Evolutionary conservation across 2,329 filamentous ascomycete species (phyloP).

Genomic region (Monascus ruber): DNA sequence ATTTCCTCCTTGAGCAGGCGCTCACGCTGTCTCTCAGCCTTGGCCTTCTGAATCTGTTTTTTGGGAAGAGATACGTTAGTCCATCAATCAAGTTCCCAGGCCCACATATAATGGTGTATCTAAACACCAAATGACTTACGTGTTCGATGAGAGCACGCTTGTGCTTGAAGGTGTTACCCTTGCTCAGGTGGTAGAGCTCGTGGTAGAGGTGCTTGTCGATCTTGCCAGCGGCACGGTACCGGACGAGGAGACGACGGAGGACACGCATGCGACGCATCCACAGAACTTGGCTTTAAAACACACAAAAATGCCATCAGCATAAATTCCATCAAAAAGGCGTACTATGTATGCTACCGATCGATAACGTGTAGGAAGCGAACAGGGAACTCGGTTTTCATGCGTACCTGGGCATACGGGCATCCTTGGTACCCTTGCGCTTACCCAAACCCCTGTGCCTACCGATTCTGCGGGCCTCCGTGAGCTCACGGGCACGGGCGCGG

Average conservation of each 20-base stretch:
- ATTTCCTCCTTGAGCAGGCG: constrained; percentile 96
- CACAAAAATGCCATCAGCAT: constrained; percentile 10
- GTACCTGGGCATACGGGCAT: constrained; percentile 98
- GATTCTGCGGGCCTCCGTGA: constrained; percentile 87
- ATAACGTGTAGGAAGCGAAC: background rate
- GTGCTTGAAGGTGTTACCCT: constrained; percentile 99
- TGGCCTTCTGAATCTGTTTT: constrained; percentile 93
- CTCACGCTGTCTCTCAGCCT: constrained; percentile 98
- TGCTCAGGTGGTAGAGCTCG: constrained; percentile 99
- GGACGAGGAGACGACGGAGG: constrained; percentile 96
- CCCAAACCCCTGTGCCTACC: constrained; percentile 98
- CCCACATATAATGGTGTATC: too few relatives aligned
- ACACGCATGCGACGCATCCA: constrained; percentile 99
- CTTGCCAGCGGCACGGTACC: constrained; percentile 99
- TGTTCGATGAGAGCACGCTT: constrained; percentile 99
- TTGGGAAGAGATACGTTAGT: constrained; percentile 11
- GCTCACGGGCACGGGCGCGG: constrained; percentile 85
- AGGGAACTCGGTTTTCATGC: constrained; percentile 16
- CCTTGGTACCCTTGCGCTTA: constrained; percentile 99
- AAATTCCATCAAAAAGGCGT: background rate
- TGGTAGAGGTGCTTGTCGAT: constrained; percentile 99
- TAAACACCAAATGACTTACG: constrained; percentile 50
- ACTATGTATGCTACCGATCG: background rate
- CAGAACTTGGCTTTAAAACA: constrained; percentile 65
- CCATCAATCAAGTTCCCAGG: background rate